Percentiles rank a stretch among this genome's conserved stretches.
phyloP scores from a whole-genome alignment of 2,329 filamentous ascomycete species.

The Stachybotrys elegans region DNA sequence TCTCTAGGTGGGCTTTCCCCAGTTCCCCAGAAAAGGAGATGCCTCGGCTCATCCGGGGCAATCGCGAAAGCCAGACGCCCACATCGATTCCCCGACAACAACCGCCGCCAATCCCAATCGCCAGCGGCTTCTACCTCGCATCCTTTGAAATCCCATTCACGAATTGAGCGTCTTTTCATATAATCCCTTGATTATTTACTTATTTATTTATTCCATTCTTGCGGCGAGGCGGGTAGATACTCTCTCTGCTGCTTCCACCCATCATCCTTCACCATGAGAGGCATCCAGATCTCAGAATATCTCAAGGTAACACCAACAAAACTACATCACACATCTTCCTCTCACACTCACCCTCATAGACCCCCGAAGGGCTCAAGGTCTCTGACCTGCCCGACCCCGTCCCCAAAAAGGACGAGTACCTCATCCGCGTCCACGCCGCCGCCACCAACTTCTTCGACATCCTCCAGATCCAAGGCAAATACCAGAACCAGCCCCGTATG shows the following conservation, averaged over 20 bases:
- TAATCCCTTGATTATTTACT: conserved; percentile 2
- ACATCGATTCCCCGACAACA: conserved; percentile 2
- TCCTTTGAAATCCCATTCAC: too few species aligned
- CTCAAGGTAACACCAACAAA: conserved; percentile 56
- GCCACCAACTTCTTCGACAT: conserved; percentile 98
- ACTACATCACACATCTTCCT: neutral
- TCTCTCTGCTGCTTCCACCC: too few species aligned
- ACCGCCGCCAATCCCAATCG: neutral
- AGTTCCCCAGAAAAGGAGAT: too few species aligned
- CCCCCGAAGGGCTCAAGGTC: conserved; percentile 73
- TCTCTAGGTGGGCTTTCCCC: too few species aligned
- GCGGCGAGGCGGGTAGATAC: too few species aligned
- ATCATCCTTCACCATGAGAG: conserved; percentile 59
- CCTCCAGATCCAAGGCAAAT: conserved; percentile 91
- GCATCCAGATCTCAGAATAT: conserved; percentile 68
- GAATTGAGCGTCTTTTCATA: neutral
- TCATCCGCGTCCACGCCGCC: conserved; percentile 79
- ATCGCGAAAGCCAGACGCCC: conserved; percentile 17
- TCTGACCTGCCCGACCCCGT: conserved; percentile 68
- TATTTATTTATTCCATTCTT: neutral
- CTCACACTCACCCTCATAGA: conserved; percentile 39
- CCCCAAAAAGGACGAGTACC: conserved; percentile 70
- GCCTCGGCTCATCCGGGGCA: conserved; percentile 17
- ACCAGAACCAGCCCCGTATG: conserved; percentile 78
- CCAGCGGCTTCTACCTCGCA: neutral